Base-by-base conservation (phyloP, 2,329 filamentous ascomycete genomes). In the Hypoxylon sp. region DNA sequence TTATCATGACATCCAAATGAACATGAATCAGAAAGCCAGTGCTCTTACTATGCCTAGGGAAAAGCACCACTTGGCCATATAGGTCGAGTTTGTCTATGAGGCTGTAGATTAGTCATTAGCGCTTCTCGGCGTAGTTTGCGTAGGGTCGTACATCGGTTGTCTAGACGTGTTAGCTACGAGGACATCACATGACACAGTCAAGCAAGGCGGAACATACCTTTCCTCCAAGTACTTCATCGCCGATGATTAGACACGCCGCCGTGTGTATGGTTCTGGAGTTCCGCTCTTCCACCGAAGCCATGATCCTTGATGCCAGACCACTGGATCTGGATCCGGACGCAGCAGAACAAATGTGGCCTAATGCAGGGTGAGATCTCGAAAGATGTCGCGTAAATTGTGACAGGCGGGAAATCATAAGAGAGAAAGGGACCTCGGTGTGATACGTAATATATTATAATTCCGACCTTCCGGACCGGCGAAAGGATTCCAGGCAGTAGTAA, bases 151-250 rank as follows among this genome's bases (percentile, higher is more conserved):
- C 77, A 73, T 79, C 77, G 42, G 73, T 72, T 11, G 76, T 79
- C 77, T 79, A 62, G 11, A 65, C 31, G 39, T 14, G 29, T 66
- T 62, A 65, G 65, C 42, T 52, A 50, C 22, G n/a, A 44, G 48
- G 14, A 17, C 24, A 55, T 24, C 22, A 39, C 19, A 55, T 26
- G 37, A 39, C 13, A 42, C 29, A 17, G 48, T n/a, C 14, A 14
- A n/a, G 46, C 33, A 47, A 31, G 17, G 4, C 22, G 3, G 33
- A 26, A 52, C 61, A 29, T 79, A 94, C 94, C 91, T 98, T 98
- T 75, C 96, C 95, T 22, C 94, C 94, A 3, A 98, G 85, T 4
- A 98, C 94, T 80, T 98, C 95, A 81, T 98, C 95, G n/a, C 95
- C 95, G 75, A 99, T 98, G 67, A 99, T 94, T 71, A 98, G 82